phyloP scores from a whole-genome alignment of 1,284 basidiomycete genomes.

The Sanghuangporus weigelae region DNA sequence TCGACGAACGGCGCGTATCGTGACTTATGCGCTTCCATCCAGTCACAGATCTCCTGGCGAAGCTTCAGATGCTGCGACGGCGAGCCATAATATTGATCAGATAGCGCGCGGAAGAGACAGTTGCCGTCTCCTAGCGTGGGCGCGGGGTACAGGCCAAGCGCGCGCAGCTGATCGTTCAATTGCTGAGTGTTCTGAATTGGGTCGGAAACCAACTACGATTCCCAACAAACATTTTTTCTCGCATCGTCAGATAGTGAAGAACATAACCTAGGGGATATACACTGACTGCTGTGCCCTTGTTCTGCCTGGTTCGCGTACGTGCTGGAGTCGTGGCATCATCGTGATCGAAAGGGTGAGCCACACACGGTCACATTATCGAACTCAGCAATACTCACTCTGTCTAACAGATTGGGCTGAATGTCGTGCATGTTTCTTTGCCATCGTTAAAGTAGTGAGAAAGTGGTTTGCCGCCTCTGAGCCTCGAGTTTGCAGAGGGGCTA shows the following conservation, averaged over 20 bases:
- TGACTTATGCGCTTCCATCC: conserved; percentile 65
- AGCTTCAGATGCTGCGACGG: conserved; percentile 66
- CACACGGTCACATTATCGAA: not conserved
- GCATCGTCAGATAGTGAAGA: conserved; percentile 5
- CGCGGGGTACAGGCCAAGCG: conserved; percentile 74
- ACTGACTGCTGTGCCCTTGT: conserved; percentile 19
- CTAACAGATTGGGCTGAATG: conserved; percentile 12
- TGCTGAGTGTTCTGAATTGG: conserved; percentile 58
- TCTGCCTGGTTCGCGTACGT: conserved; percentile 19
- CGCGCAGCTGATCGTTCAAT: conserved; percentile 64
- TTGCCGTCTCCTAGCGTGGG: conserved; percentile 82
- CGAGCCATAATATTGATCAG: conserved; percentile 78
- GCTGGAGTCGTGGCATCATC: conserved; percentile 15
- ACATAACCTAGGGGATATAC: not conserved
- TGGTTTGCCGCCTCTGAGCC: conserved; percentile 9
- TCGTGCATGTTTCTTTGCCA: conserved; percentile 18
- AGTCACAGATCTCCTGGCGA: conserved; percentile 75
- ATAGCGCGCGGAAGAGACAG: conserved; percentile 80
- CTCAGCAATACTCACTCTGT: conserved; percentile 16
- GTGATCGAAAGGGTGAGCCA: not conserved
- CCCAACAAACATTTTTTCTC: not conserved
- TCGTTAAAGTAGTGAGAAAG: conserved; percentile 8
- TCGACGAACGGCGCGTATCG: conserved; percentile 88
- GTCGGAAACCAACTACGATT: conserved; percentile 50
- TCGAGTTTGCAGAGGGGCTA: not conserved